phyloP scores from a whole-genome alignment of 2,329 filamentous ascomycete genomes.

The Calonectria pseudoreteaudii region DNA sequence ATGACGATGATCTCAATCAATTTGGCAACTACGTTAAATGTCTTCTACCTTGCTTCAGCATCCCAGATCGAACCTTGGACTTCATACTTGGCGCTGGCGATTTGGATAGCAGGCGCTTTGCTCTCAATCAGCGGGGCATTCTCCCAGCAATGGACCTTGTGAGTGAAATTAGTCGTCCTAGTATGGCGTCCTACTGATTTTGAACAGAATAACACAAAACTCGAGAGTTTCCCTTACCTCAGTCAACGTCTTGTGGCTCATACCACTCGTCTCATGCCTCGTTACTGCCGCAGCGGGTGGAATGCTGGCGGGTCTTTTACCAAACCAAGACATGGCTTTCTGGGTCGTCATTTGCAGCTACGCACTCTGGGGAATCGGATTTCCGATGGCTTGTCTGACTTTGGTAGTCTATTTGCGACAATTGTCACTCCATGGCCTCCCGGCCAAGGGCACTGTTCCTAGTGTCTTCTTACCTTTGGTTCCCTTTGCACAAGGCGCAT shows the following conservation, averaged over 20 bases:
- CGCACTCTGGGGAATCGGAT: slow-evolving; percentile 70
- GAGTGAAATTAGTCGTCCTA: background rate
- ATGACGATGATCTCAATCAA: background rate
- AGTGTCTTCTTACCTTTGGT: slow-evolving; percentile 72
- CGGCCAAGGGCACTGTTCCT: slow-evolving; percentile 70
- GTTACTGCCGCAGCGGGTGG: slow-evolving; percentile 70
- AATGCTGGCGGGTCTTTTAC: slow-evolving; percentile 65
- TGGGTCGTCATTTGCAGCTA: slow-evolving; percentile 69
- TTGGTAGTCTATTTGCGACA: slow-evolving; percentile 73
- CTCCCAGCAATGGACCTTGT: slow-evolving; percentile 59
- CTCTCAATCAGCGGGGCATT: slow-evolving; percentile 59
- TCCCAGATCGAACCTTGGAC: background rate
- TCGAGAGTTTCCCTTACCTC: background rate
- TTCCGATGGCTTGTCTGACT: slow-evolving; percentile 63
- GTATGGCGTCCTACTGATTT: background rate
- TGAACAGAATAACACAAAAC: background rate
- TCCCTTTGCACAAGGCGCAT: slow-evolving; percentile 74
- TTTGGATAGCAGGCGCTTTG: slow-evolving; percentile 65
- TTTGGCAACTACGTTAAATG: background rate
- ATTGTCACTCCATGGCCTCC: slow-evolving; percentile 69
- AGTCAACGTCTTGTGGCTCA: slow-evolving; percentile 66
- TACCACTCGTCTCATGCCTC: slow-evolving; percentile 72
- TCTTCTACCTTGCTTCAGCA: background rate
- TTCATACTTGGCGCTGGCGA: slow-evolving; percentile 53
- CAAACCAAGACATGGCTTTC: slow-evolving; percentile 61